Conservation (phyloP, 768 basidiomycete species). For the Lactarius psammicola region DNA sequence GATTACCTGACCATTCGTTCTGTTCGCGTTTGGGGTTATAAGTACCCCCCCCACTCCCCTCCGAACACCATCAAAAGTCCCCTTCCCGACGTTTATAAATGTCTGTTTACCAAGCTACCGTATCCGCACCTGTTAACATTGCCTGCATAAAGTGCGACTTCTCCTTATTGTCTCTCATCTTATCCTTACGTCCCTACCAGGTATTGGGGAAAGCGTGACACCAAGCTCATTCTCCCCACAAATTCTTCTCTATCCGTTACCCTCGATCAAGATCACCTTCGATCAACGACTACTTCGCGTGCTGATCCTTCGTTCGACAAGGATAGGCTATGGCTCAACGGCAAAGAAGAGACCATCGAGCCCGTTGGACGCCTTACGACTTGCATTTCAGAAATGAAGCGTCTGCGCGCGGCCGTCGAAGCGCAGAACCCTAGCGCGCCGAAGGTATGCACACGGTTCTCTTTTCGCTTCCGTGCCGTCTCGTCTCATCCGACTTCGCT, state of each 20-base stretch:
- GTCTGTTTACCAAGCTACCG: constrained; percentile 77
- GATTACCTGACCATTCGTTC: constrained; percentile 18
- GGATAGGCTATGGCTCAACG: constrained; percentile 94
- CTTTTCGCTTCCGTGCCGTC: background rate
- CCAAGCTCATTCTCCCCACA: constrained; percentile 90
- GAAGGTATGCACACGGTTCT: constrained; percentile 48
- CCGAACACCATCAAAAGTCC: constrained; percentile 1
- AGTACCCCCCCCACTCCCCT: constrained; percentile 16
- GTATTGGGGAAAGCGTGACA: constrained; percentile 99
- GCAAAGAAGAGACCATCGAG: constrained; percentile 87
- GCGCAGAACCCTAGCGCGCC: constrained; percentile 60
- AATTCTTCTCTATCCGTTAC: constrained; percentile 99
- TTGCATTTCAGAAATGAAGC: constrained; percentile 86
- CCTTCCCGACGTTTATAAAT: constrained; percentile 39
- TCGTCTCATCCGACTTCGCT: constrained; percentile 21
- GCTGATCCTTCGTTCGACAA: constrained; percentile 69
- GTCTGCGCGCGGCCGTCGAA: constrained; percentile 72
- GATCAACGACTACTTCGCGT: constrained; percentile 90
- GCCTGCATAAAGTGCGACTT: constrained; percentile 87
- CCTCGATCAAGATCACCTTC: constrained; percentile 92
- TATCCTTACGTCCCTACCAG: constrained; percentile 40
- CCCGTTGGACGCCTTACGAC: constrained; percentile 71
- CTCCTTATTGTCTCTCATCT: constrained; percentile 17
- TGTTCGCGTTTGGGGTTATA: constrained; percentile 31
- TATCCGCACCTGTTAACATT: constrained; percentile 94